Evolutionary conservation across 805 yeast genomes (phyloP).

Genomic region (Komagataella populi): DNA sequence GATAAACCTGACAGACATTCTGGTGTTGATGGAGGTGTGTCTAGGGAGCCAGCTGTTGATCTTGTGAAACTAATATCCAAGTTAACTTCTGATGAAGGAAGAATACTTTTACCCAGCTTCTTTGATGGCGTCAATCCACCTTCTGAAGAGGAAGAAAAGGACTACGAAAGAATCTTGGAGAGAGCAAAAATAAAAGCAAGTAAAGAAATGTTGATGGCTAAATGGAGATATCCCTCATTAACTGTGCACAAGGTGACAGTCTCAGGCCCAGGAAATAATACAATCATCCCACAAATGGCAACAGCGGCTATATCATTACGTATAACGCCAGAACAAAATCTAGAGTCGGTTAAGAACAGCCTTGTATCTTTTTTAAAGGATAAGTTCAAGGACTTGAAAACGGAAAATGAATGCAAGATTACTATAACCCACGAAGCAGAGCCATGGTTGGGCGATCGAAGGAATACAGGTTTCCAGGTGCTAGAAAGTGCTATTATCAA

Average conservation of each 20-base stretch:
- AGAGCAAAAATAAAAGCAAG: constrained; percentile 13
- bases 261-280: constrained; percentile 81
- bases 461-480: constrained; percentile 58
- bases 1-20: constrained; percentile 86
- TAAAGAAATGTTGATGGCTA: constrained; percentile 47
- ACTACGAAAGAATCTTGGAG: constrained; percentile 48
- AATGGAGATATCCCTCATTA: constrained; percentile 85
- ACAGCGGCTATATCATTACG: constrained; percentile 69
- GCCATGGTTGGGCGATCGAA: constrained; percentile 90
- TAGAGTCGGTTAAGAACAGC: constrained; percentile 37
- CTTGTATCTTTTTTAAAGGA: constrained; percentile 32
- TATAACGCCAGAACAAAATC: constrained; percentile 79
- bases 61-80: constrained; percentile 58
- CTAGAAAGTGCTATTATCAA: constrained; percentile 44
- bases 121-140: constrained; percentile 53
- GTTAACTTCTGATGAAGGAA: constrained; percentile 42
- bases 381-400: constrained; percentile 33
- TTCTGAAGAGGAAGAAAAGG: constrained; percentile 38
- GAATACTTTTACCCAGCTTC: constrained; percentile 52
- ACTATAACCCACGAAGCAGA: constrained; percentile 75
- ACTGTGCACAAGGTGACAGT: constrained; percentile 77
- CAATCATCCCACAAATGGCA: constrained; percentile 80
- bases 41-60: constrained; percentile 82
- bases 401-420: constrained; percentile 50
- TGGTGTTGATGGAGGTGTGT: constrained; percentile 92